Percentiles rank a stretch among this genome's conserved stretches.
These are phyloP conservation scores for Podospora pseudopauciseta DNA, from an alignment of 495 filamentous ascomycete genomes.

Conservation along the genomic window DNA sequence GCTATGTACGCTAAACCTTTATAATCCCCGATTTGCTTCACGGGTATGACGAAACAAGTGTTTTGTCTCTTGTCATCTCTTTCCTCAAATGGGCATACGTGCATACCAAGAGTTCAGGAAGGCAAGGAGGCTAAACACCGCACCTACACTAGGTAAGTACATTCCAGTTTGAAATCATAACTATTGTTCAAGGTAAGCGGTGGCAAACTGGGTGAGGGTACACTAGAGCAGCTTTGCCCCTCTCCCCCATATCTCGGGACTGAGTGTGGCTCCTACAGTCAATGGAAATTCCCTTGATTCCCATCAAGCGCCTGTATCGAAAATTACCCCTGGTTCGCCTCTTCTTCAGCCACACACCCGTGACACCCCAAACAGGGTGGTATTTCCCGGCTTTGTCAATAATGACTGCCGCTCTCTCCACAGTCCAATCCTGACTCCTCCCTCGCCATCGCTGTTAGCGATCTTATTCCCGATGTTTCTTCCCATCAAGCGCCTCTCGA, in stretches of 20 bases:
- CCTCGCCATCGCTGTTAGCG: background rate
- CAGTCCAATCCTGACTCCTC: background rate
- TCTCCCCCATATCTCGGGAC: background rate
- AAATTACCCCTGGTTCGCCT: background rate
- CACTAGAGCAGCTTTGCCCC: background rate
- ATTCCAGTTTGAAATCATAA: too few relatives aligned
- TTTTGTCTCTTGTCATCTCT: background rate
- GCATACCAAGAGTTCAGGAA: too few relatives aligned
- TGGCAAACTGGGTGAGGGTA: background rate
- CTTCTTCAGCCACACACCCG: background rate
- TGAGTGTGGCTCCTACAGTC: background rate
- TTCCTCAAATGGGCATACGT: background rate
- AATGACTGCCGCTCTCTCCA: background rate
- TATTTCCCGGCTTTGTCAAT: background rate
- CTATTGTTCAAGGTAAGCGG: background rate
- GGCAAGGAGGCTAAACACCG: too few relatives aligned
- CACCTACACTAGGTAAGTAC: too few relatives aligned
- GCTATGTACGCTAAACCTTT: background rate
- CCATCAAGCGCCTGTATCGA: background rate
- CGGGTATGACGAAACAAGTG: background rate
- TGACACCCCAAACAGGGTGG: background rate
- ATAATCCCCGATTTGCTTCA: background rate
- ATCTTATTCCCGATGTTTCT: background rate
- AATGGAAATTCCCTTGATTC: background rate
- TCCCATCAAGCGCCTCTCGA: background rate